These are phyloP conservation scores for Gilbertella persicaria DNA, from an alignment of 371 early-diverging fungal genomes.

Conservation along the genomic window DNA sequence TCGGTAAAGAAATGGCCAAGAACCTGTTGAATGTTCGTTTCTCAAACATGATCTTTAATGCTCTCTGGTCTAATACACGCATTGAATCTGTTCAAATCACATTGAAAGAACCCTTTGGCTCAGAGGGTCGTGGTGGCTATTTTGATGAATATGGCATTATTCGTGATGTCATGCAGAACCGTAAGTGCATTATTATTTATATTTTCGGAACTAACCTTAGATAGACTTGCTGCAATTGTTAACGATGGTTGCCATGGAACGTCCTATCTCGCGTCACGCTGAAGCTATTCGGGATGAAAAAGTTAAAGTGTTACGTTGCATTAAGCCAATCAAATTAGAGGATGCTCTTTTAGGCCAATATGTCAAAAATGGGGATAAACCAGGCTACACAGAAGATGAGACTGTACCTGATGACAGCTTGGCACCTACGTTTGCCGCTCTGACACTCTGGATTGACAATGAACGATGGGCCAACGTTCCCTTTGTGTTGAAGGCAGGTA, in stretches of 20 bases:
- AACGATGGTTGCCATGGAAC: slow-evolving; percentile 89
- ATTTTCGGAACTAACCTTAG: not conserved
- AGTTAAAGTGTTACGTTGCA: slow-evolving; percentile 79
- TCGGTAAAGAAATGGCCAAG: slow-evolving; percentile 99
- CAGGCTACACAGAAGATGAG: slow-evolving; percentile 91
- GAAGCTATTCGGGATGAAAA: slow-evolving; percentile 93
- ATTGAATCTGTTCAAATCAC: slow-evolving; percentile 96
- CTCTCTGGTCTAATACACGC: slow-evolving; percentile 85
- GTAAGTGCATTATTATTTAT: slow-evolving; percentile 33
- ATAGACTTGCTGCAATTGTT: slow-evolving; percentile 57
- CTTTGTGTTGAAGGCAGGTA: slow-evolving; percentile 94
- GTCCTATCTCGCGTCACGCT: slow-evolving; percentile 74
- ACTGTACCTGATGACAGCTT: slow-evolving; percentile 73
- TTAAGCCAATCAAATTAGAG: slow-evolving; percentile 72
- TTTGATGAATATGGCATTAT: slow-evolving; percentile 99
- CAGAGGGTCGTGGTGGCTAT: slow-evolving; percentile 98
- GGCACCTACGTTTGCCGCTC: slow-evolving; percentile 92
- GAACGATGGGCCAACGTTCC: slow-evolving; percentile 97
- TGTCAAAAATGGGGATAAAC: slow-evolving; percentile 72
- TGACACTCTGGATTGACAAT: slow-evolving; percentile 85
- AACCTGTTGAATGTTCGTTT: slow-evolving; percentile 93
- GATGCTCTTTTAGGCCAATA: slow-evolving; percentile 91
- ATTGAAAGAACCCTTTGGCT: slow-evolving; percentile 97
- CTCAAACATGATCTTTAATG: slow-evolving; percentile 89
- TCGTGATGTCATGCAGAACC: slow-evolving; percentile 99